Evolutionary conservation across 192 early-diverging fungal genomes (phyloP), one percentile per base, ranked within the genome.

Genomic region (Neocallimastix lanati): DNA sequence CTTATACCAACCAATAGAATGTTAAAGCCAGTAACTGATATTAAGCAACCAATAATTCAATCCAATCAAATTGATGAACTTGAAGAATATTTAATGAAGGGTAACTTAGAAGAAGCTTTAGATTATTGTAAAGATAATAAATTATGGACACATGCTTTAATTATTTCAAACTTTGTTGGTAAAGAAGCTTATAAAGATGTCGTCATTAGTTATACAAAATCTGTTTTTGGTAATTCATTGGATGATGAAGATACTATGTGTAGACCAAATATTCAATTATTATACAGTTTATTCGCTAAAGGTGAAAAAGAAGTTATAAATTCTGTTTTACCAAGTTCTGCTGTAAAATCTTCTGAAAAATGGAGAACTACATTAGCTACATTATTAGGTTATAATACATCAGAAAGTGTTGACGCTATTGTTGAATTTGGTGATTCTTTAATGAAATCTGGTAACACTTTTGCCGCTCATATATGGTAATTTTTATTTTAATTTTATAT

Each of bases 91-190:
- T 50, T 50, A 21, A 50, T 50, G 40, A 50, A 50, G 21, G 40
- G 40, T 21, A 18, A 50, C 2, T 50, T 50, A 21, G 6, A 50
- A 16, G 40, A 6, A 1, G 40, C 40, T 21, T 1, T 50, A 21
- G 40, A 50, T 21, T 50, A 13, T 21, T 50, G 40, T 50, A 50
- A 50, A 50, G 77, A 85, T 67, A 79, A 78, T 35, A 82, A 82
- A 4, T 78, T 96, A 40, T 99, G 97, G 97, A 84, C 92, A 3
- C 94, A 97, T 84, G 97, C 96, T 11, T 87, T 98, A 29, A 89
- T 97, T 18, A 92, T 99, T 82, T 91, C 92, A 29, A 96, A 93
- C 80, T 92, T 93, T 80, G 91, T 96, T 4, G 92, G 93, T 80
- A 92, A 93, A 81, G 91, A 93, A 28, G 84, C 89, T 2, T 98